Evolutionary conservation across 208 protist species (phyloP).

Genomic region (Trypanosoma melophagium): DNA sequence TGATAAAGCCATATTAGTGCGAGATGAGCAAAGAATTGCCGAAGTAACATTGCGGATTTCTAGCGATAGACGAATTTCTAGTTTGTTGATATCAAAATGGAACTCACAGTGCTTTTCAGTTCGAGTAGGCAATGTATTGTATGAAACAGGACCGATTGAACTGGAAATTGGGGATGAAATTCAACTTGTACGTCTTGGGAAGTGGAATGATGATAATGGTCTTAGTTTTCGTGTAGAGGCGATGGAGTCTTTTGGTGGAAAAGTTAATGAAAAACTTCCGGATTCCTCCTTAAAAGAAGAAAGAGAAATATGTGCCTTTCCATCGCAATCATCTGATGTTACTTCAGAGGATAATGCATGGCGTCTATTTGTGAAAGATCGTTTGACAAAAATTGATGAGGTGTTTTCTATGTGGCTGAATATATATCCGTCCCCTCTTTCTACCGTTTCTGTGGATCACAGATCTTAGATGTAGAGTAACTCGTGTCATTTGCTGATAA

Average conservation of each 20-base stretch:
- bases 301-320: background rate
- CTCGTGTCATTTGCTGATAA: too few species aligned
- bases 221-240: constrained; percentile 15
- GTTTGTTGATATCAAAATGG: constrained; percentile 24
- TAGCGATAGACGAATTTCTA: background rate
- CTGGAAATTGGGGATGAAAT: constrained; percentile 28
- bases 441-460: too few species aligned
- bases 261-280: background rate
- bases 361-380: constrained; percentile 16
- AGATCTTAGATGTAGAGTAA: too few species aligned
- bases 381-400: constrained; percentile 2
- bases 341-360: constrained; percentile 8
- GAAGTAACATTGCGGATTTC: constrained; percentile 12
- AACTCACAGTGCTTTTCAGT: constrained; percentile 14
- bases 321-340: background rate
- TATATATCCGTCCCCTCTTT: background rate
- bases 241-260: background rate
- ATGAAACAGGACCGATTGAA: constrained; percentile 24
- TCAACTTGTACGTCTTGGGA: constrained; percentile 14
- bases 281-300: background rate
- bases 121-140: constrained; percentile 25
- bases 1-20: constrained; percentile 31
- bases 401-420: constrained; percentile 3
- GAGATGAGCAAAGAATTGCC: constrained; percentile 20
- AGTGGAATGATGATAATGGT: constrained; percentile 16